Base-by-base conservation (phyloP, 139 green algal genomes). In the Pseudopediastrum boryanum region DNA sequence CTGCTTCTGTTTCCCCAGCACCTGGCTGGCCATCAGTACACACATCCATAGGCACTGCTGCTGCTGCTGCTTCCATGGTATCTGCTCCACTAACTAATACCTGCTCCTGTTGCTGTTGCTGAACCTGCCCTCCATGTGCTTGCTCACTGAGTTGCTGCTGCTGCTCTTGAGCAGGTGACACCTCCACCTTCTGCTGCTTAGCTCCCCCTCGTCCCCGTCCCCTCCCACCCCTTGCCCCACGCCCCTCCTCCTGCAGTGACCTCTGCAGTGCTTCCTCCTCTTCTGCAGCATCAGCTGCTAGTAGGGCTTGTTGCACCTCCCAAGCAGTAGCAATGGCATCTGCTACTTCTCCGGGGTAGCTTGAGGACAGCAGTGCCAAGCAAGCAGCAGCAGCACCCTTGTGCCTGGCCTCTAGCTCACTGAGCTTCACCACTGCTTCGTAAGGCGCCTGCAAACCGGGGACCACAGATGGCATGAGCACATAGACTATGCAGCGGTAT, bases 301-400 rank as follows among this genome's bases (percentile, higher is more conserved):
- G 5, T 33, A 48, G 31, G 43, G 48, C 9, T n/a, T 19, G 54
- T 56, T 59, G 71, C 19, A 78, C 71, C 39, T 78, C 71, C 71
- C 71, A 78, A 7, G 71, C 71, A 59, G 71, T 78, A n/a, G 44
- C 7, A 3, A 78, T 78, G 25, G 71, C 54, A 0, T 48, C 71
- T 46, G 39, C 58, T 23, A 78, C 42, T 56, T 78, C 39, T 6
- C 46, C 23, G 50, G 21, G 12, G 46, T 33, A 67, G 50, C 51
- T 43, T 10, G 13, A 52, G 4, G 12, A 33, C 46, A 56, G 12
- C 46, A 56, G 13, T 56, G 46, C 46, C 46, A 56, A 56, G 46
- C 46, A 56, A 16, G 46, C 68, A 43, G 42, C 4, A 62, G 27
- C 44, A 56, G 2, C 27, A 12, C 7, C 16, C 8, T 64, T 16